A percentile compares a stretch with the other conserved stretches of the same genome.
These are phyloP conservation scores for Pezicula radicicola DNA, from an alignment of 2,329 filamentous ascomycete species.

Conservation along the genomic window DNA sequence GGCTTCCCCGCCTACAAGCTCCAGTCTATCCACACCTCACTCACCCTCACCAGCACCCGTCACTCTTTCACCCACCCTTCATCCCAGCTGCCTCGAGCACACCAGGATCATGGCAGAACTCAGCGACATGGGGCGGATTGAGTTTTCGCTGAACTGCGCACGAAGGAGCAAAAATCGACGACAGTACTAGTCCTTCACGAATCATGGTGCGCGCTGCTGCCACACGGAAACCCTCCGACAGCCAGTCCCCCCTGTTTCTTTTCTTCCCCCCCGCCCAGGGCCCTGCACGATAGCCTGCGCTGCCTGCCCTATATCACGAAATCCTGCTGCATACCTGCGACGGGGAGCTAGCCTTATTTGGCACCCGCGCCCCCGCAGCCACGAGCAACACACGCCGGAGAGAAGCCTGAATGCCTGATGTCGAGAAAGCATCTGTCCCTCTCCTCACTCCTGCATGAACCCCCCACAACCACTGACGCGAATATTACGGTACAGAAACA, in stretches of 20 bases:
- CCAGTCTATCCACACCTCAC: not conserved
- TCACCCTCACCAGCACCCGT: not conserved
- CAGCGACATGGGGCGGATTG: too few relatives aligned
- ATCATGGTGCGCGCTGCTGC: too few relatives aligned
- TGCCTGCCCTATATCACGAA: slow-evolving; percentile 1
- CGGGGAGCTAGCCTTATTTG: not conserved
- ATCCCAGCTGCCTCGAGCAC: too few relatives aligned
- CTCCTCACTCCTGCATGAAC: not conserved
- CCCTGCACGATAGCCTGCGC: not conserved
- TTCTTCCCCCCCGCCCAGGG: not conserved
- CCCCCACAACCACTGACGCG: not conserved
- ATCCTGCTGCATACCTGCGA: not conserved
- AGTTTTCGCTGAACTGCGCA: too few relatives aligned
- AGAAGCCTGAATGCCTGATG: not conserved
- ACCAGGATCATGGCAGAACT: too few relatives aligned
- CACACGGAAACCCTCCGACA: too few relatives aligned
- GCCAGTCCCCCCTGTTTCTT: not conserved
- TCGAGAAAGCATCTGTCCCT: not conserved
- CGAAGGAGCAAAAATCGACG: too few relatives aligned
- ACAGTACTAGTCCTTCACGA: too few relatives aligned
- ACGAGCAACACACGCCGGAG: not conserved
- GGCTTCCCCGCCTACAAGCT: not conserved
- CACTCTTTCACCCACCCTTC: too few relatives aligned
- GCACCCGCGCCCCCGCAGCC: not conserved
- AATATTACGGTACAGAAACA: not conserved